Evolutionary conservation across 2,329 filamentous ascomycete species (phyloP), one percentile per base, ranked within the genome.

Genomic region (Arthrobotrys pseudoclavata): DNA sequence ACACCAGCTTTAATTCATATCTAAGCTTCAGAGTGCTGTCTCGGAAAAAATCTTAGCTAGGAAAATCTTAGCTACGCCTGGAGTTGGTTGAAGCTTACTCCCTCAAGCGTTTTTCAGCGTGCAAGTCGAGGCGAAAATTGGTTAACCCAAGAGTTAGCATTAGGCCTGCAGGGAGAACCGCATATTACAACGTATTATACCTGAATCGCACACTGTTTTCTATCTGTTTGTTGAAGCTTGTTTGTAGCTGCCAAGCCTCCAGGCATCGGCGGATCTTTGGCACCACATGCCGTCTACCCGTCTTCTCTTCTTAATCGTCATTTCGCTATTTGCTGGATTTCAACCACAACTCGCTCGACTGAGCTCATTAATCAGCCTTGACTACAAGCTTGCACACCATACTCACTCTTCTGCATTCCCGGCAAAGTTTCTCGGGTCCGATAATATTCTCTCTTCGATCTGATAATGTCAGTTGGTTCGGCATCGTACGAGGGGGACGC

Each of bases 21-120:
- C 50, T 50, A 71, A 74, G 50, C 42, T 57, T n/a, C 31, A 64
- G 31, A 34, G 37, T 63, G 66, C 53, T 60, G 61, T 74, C 69
- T 67, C 61, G 69, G 60, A 60, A 74, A 60, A 74, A 74, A 67
- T 72, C 69, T 74, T 74, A 61, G 62, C 40, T 45, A 45, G 63
- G 47, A 18, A 55, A 55, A 53, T 47, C 37, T 47, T 63, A 69
- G 37, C 37, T 69, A 52, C 34, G 37, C 34, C 22, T 20, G 52
- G 55, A n/a, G 31, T 57, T 37, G 29, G 29, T 42, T 60, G 55
- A 60, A 60, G 66, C 66, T 69, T 69, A 62, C 37, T 75, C 42
- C 7, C 37, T 31, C 50, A 48, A 60, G 61, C 22, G 24, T 68
- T 63, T 42, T 45, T 50, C 7, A n/a, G 20, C 45, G 34, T 63